These are phyloP conservation scores for Pugionium dolabratum DNA, from an alignment of 345 rosid species.

Conservation along the genomic window DNA sequence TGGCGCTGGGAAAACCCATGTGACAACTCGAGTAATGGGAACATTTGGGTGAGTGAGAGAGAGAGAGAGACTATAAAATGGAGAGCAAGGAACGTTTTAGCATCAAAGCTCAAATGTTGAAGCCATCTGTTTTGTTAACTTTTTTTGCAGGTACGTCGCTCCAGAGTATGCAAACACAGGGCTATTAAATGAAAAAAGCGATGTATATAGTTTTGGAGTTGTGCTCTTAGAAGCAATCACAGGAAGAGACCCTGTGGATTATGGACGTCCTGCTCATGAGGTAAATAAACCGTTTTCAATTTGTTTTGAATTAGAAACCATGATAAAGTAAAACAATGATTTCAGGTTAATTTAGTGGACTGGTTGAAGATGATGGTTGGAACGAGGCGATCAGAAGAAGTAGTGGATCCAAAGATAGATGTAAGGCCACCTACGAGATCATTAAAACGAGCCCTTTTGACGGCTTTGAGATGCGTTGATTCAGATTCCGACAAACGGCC, in stretches of 20 bases:
- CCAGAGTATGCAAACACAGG: conserved; percentile 99
- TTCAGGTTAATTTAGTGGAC: conserved; percentile 89
- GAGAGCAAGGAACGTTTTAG: background rate
- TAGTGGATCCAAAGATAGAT: conserved; percentile 85
- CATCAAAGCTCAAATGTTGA: background rate
- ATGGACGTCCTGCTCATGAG: conserved; percentile 84
- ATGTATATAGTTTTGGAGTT: no score
- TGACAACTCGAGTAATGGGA: conserved; percentile 99
- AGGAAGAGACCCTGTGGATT: conserved; percentile 95
- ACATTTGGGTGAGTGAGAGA: conserved; percentile 86
- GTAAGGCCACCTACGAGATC: conserved; percentile 78
- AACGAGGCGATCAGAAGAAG: conserved; percentile 81
- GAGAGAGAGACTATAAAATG: conserved; percentile 38
- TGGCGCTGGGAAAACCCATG: conserved; percentile 93
- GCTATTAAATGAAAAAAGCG: conserved; percentile 79
- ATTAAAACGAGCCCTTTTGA: conserved; percentile 80
- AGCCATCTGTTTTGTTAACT: conserved; percentile 8
- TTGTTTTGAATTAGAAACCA: background rate
- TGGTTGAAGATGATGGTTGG: conserved; percentile 99
- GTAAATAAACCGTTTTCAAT: conserved; percentile 38
- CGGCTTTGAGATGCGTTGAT: conserved; percentile 92
- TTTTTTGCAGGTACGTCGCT: conserved; percentile 78
- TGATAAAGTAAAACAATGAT: background rate
- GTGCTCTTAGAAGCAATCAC: conserved; percentile 61
- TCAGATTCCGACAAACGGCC: conserved; percentile 85